These are phyloP conservation scores for Arabidopsis lyrata DNA, from an alignment of 441 rosid genomes.

Conservation along the genomic window DNA sequence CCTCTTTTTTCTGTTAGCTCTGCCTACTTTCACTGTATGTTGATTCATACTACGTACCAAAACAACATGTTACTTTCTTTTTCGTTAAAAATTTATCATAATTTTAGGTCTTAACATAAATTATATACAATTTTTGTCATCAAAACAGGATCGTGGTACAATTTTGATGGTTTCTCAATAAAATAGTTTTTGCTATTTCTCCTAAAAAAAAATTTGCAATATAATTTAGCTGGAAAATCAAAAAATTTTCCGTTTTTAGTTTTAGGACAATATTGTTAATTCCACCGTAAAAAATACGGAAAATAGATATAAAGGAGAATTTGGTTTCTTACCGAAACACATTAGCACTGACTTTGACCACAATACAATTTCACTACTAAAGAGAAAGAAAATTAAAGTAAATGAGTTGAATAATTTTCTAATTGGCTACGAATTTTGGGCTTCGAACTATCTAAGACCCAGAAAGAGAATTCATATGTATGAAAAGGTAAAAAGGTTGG, in stretches of 20 bases:
- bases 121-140: not conserved
- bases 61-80: conserved; percentile 18
- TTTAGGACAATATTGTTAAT: not conserved
- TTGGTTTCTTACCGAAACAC: conserved; percentile 40
- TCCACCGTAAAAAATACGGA: conserved; percentile 8
- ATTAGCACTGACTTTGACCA: conserved; percentile 31
- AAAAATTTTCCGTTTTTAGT: not conserved
- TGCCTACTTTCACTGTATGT: conserved; percentile 42
- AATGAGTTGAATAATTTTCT: conserved; percentile 10
- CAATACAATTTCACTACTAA: not conserved
- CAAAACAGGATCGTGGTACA: not conserved
- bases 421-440: conserved; percentile 8
- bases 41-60: conserved; percentile 35
- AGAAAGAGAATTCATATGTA: not conserved
- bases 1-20: conserved; percentile 25
- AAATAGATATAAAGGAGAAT: not conserved
- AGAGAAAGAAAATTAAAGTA: not conserved
- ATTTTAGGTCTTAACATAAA: not conserved
- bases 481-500: conserved; percentile 31
- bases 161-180: not conserved
- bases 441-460: not conserved
- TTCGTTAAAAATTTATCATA: not conserved
- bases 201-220: not conserved
- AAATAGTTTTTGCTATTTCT: not conserved
- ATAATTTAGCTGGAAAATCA: not conserved